Percentiles rank a stretch among this genome's conserved stretches.
These are phyloP conservation scores for Shiraia sp. DNA, from an alignment of 2,329 filamentous ascomycete genomes.

Conservation along the genomic window DNA sequence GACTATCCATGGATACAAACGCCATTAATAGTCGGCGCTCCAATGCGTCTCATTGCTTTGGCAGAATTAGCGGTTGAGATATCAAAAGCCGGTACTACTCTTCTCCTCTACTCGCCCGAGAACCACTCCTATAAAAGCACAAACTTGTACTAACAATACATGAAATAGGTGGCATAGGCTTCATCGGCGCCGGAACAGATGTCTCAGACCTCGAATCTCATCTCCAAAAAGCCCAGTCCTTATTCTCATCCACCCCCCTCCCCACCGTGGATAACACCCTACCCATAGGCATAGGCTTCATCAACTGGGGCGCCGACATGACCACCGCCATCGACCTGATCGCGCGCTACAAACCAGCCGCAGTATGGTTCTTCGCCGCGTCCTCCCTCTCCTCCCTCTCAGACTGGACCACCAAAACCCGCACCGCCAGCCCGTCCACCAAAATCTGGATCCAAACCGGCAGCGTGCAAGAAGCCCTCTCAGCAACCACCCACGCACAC, in stretches of 20 bases:
- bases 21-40: conserved; percentile 65
- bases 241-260: conserved; percentile 22
- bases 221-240: conserved; percentile 26
- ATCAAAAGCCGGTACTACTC: conserved; percentile 53
- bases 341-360: conserved; percentile 57
- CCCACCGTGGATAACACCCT: conserved; percentile 31
- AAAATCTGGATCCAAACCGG: conserved; percentile 66
- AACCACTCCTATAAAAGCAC: background rate
- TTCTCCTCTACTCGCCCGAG: background rate
- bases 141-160: background rate
- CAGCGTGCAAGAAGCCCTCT: conserved; percentile 59
- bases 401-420: conserved; percentile 36
- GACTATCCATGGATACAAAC: conserved; percentile 62
- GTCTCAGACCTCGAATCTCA: conserved; percentile 37
- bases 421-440: conserved; percentile 41
- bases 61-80: conserved; percentile 63
- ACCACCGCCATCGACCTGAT: conserved; percentile 57
- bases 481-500: conserved; percentile 50
- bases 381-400: conserved; percentile 35
- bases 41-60: conserved; percentile 68
- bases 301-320: conserved; percentile 56
- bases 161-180: conserved; percentile 50
- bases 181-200: conserved; percentile 52
- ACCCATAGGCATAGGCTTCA: conserved; percentile 65
- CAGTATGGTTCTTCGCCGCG: conserved; percentile 68